Conservation (phyloP, 176 grass and related monocot species). For the Cymbopogon citratus region DNA sequence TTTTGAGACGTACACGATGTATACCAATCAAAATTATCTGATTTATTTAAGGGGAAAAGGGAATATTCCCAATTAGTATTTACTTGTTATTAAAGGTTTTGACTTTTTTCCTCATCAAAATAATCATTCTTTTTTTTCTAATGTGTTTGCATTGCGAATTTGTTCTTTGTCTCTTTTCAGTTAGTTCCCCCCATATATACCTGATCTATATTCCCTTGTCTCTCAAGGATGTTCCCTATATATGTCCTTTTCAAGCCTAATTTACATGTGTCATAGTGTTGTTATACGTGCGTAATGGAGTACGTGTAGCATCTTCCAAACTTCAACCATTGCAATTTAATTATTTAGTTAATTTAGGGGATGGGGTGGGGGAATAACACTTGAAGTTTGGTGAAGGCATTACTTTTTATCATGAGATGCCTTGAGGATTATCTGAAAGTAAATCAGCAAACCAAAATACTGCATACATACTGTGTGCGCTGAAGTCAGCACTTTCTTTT, state of each 20-base stretch:
- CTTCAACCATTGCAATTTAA: too few species aligned
- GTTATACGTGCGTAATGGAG: not conserved
- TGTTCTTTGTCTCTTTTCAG: constrained; percentile 27
- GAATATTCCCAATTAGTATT: constrained; percentile 23
- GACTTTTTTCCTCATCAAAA: not conserved
- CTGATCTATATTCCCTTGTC: not conserved
- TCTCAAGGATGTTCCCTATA: not conserved
- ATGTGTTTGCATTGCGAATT: constrained; percentile 36
- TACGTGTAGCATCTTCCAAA: too few species aligned
- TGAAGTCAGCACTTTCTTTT: constrained; percentile 27
- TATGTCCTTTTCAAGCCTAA: constrained; percentile 4
- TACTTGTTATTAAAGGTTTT: constrained; percentile 22
- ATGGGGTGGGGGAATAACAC: too few species aligned
- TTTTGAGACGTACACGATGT: not conserved
- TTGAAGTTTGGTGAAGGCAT: constrained; percentile 21
- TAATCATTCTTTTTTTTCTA: constrained; percentile 15
- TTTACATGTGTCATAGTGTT: constrained; percentile 7
- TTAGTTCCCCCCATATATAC: not conserved
- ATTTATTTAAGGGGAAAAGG: not conserved
- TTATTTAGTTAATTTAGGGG: too few species aligned
- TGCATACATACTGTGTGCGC: not conserved
- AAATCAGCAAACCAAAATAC: not conserved
- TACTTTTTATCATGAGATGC: constrained; percentile 9
- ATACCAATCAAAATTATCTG: constrained; percentile 13
- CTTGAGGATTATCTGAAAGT: not conserved